Conservation (phyloP, 2,329 filamentous ascomycete species). For the Phyllosticta citribraziliensis region DNA sequence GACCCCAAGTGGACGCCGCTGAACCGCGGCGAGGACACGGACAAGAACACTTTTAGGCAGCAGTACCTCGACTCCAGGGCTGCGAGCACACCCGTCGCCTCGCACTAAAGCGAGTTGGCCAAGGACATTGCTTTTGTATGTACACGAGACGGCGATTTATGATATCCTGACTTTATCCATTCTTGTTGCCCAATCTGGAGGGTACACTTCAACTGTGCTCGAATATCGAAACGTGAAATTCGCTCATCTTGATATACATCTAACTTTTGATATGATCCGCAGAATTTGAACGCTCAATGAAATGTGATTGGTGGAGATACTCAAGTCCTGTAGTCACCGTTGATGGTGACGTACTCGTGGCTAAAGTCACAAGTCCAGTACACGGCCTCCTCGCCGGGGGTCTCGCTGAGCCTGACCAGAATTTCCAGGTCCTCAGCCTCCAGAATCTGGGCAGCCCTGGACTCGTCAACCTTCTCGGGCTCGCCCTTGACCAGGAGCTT, state of each 20-base stretch:
- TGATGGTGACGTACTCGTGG: slow-evolving; percentile 68
- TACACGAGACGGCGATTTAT: not conserved
- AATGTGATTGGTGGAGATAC: not conserved
- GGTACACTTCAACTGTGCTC: not conserved
- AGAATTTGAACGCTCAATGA: not conserved
- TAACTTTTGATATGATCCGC: not conserved
- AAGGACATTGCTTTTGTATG: not conserved
- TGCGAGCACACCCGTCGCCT: not conserved
- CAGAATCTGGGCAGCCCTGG: slow-evolving; percentile 65
- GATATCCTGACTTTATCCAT: not conserved
- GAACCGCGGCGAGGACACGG: slow-evolving; percentile 68
- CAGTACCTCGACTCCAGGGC: slow-evolving; percentile 51
- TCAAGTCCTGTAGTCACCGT: slow-evolving; percentile 56
- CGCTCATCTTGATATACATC: not conserved
- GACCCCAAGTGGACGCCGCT: slow-evolving; percentile 97
- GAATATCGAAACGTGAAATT: not conserved
- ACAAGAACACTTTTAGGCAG: slow-evolving; percentile 68
- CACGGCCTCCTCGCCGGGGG: slow-evolving; percentile 50
- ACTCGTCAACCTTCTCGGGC: slow-evolving; percentile 70
- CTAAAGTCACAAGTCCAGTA: slow-evolving; percentile 86
- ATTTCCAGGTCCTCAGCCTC: slow-evolving; percentile 71
- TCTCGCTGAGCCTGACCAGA: slow-evolving; percentile 61
- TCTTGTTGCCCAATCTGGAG: not conserved
- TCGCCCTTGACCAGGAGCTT: slow-evolving; percentile 70
- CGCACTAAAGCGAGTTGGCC: not conserved